Evolutionary conservation across 2,329 filamentous ascomycete species (phyloP), one percentile per base, ranked within the genome.

Genomic region (Pestalotiopsis sp.): DNA sequence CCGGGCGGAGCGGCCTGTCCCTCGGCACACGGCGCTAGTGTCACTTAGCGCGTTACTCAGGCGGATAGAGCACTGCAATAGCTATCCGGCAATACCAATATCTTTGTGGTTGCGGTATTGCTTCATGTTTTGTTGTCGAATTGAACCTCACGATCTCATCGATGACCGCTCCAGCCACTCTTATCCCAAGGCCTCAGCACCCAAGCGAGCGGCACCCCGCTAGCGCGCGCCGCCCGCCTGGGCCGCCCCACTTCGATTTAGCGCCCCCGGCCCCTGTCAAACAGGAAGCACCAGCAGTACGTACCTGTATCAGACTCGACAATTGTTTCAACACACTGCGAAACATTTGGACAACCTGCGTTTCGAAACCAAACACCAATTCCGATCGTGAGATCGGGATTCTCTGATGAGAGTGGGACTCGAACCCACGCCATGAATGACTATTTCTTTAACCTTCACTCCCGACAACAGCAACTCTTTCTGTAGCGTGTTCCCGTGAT

Each of bases 401-500:
- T 52, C 11, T 3, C 45, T 69, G 72, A 73, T 84, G 82, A 81
- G 78, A 80, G 79, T 81, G 82, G 82, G 83, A 82, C 84, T 86
- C 83, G 84, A 86, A 85, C 83, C 81, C 82, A 78, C 82, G 83
- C 82, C 82, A 80, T 78, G 78, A 78, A 76, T 72, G 72, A 81
- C 75, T 77, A 36, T 36, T 36, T 36, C 31, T 6, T 9, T 9
- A 6, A 7, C 31, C 9, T 36, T 36, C 2, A 36, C 7, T 36
- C 31, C 7, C 31, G 31, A 6, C 31, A 36, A 7, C 6, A 36
- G 9, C 7, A 36, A 36, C 31, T 36, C 6, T 36, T 9, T 36
- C 31, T 36, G 6, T 7, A 36, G 31, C 31, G 31, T 36, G 31
- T 9, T 36, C 31, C 9, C 31, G 31, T 36, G 31, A 36, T 36